Base-by-base conservation (phyloP, 768 basidiomycete species). In the Hericium rajendrae region DNA sequence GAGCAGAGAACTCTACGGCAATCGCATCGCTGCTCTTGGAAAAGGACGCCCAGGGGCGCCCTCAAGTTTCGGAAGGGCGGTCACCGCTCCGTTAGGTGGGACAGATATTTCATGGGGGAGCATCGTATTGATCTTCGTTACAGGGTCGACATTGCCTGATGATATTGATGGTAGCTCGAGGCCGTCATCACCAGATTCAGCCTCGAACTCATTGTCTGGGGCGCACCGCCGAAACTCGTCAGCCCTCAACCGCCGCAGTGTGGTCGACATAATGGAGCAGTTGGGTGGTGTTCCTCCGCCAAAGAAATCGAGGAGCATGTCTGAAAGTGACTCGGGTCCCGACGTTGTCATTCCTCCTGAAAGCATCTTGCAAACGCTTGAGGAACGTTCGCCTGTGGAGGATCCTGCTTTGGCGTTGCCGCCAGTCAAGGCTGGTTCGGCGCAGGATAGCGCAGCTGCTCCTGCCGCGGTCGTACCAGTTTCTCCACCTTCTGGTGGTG, bases 1-100 rank as follows among this genome's bases (percentile, higher is more conserved):
- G 66, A 79, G 77, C 62, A 78, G 79, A 53, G 86, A 89, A 70
- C 71, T 88, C 38, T 88, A 88, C 65, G 88, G 85, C 20, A 90
- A 90, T 69, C 76, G 87, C 40, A 79, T 89, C 37, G 81, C 70
- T 41, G 57, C 68, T 60, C 55, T 67, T 65, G 51, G 68, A 64
- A 55, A 69, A 64, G 60, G 59, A 11, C 61, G 60, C 18, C 62
- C 62, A 46, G 54, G 54, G 13, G 54, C 60, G 15, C 56, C 56
- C 43, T 57, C 54, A 16, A 20, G 50, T 39, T 38, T 48, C 9
- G 24, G 55, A 9, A 54, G 62, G n/a, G 54, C 48, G 3, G 62
- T 60, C 37, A 61, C 49, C 24, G 46, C 57, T 57, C 65, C 55
- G 38, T 49, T 46, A 53, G n/a, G 38, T 54, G 54, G 10, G 46